phyloP scores from a whole-genome alignment of 2,329 filamentous ascomycete genomes.

The Ophiostoma novo-ulmi region DNA sequence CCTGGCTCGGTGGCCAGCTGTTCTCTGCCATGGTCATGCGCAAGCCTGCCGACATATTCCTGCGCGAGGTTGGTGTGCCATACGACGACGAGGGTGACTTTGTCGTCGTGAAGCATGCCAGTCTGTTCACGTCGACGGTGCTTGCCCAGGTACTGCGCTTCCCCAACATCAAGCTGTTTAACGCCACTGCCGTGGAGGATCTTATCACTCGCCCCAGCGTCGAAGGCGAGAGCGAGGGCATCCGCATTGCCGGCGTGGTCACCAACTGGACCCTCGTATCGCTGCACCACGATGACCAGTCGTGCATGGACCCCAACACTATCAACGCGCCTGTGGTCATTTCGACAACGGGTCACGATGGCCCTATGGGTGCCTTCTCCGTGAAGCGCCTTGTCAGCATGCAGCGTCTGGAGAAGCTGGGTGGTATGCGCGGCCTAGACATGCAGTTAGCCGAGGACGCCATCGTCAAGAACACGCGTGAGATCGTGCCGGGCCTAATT shows the following conservation, averaged over 20 bases:
- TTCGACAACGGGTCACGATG: slow-evolving; percentile 87
- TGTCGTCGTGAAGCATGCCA: slow-evolving; percentile 90
- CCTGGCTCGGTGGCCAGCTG: slow-evolving; percentile 89
- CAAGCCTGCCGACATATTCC: slow-evolving; percentile 82
- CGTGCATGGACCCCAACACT: slow-evolving; percentile 95
- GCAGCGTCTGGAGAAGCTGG: slow-evolving; percentile 74
- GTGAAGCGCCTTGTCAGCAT: slow-evolving; percentile 89
- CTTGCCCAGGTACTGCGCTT: slow-evolving; percentile 76
- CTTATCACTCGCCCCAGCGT: slow-evolving; percentile 66
- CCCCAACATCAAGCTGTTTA: slow-evolving; percentile 94
- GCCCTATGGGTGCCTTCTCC: slow-evolving; percentile 82
- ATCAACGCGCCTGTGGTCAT: slow-evolving; percentile 89
- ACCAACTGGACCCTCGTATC: slow-evolving; percentile 94
- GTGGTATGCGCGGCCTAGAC: slow-evolving; percentile 88
- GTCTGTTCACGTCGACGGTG: slow-evolving; percentile 84
- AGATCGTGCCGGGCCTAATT: slow-evolving; percentile 81
- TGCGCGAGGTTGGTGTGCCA: slow-evolving; percentile 72
- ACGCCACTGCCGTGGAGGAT: slow-evolving; percentile 87
- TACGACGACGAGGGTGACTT: slow-evolving; percentile 86
- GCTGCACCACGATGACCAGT: slow-evolving; percentile 83
- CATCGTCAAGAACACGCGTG: slow-evolving; percentile 85
- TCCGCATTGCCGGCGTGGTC: slow-evolving; percentile 81
- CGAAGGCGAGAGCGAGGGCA: slow-evolving; percentile 41
- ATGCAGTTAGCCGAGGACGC: slow-evolving; percentile 90
- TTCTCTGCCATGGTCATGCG: slow-evolving; percentile 96